These are phyloP conservation scores for Lyophyllum atratum DNA, from an alignment of 768 basidiomycete species.

Conservation along the genomic window DNA sequence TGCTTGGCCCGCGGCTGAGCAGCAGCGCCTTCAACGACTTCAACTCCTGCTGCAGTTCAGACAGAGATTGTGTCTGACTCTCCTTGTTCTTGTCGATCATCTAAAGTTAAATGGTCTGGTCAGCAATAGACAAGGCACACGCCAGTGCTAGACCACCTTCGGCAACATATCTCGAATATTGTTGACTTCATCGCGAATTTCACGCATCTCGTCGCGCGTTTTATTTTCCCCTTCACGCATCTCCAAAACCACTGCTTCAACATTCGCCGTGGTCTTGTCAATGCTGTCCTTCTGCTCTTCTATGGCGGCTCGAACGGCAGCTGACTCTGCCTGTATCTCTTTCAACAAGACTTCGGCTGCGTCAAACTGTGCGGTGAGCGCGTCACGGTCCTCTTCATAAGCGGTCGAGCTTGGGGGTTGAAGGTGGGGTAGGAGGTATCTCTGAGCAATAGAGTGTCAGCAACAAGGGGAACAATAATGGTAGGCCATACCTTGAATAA, in stretches of 20 bases:
- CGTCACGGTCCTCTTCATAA: conserved; percentile 86
- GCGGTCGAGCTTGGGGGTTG: conserved; percentile 85
- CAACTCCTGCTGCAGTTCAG: conserved; percentile 90
- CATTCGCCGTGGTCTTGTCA: conserved; percentile 69
- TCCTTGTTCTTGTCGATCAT: conserved; percentile 95
- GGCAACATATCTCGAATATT: conserved; percentile 91
- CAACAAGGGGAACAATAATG: not conserved
- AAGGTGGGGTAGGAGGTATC: conserved; percentile 90
- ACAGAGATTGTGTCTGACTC: conserved; percentile 76
- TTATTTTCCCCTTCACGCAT: conserved; percentile 78
- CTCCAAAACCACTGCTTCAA: conserved; percentile 70
- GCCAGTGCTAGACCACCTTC: conserved; percentile 56
- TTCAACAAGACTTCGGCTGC: conserved; percentile 79
- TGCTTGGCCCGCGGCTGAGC: conserved; percentile 64
- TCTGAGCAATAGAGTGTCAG: conserved; percentile 47
- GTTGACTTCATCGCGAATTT: conserved; percentile 89
- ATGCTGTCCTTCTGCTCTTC: conserved; percentile 78
- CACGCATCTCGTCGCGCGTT: conserved; percentile 86
- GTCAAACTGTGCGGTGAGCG: conserved; percentile 86
- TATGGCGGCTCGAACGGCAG: conserved; percentile 68
- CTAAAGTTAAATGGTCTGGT: conserved; percentile 39
- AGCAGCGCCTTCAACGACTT: conserved; percentile 92
- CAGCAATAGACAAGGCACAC: conserved; percentile 1
- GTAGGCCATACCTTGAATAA: conserved; percentile 66
- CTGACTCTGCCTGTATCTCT: conserved; percentile 79